Evolutionary conservation across 306 rosid species (phyloP).

Genomic region (Fragaria nilgerrensis): DNA sequence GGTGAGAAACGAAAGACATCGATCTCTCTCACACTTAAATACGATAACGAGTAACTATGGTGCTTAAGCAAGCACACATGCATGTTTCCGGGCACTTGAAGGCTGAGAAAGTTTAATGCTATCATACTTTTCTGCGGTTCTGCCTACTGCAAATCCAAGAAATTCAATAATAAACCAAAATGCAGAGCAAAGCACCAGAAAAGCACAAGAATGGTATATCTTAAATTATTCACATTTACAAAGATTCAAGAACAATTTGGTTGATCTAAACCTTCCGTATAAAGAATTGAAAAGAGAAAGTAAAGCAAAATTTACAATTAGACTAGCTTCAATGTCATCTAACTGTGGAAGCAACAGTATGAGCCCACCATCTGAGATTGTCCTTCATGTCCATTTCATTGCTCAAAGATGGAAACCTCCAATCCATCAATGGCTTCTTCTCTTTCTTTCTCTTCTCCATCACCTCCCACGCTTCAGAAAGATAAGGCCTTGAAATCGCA

Average conservation of each 20-base stretch:
- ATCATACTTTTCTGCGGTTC: no score
- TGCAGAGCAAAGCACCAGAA: no score
- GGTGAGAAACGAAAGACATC: no score
- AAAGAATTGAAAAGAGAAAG: neutral
- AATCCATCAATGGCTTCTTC: conserved; percentile 52
- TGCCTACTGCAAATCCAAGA: no score
- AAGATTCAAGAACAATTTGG: conserved; percentile 1
- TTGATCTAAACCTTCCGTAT: neutral
- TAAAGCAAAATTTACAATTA: neutral
- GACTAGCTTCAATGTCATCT: conserved; percentile 32
- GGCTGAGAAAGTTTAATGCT: no score
- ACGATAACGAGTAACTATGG: no score
- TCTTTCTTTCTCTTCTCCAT: conserved; percentile 42
- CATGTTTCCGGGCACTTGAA: no score
- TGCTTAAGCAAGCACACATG: no score
- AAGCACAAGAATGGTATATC: neutral
- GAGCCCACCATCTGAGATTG: conserved; percentile 82
- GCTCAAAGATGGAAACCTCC: conserved; percentile 55
- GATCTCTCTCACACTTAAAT: no score
- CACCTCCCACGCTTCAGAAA: conserved; percentile 80
- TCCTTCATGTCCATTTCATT: conserved; percentile 67
- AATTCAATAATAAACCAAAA: no score
- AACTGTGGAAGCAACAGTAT: conserved; percentile 70
- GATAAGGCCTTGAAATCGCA: conserved; percentile 66
- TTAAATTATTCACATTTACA: conserved; percentile 17